Evolutionary conservation across 1,284 basidiomycete genomes (phyloP).

Genomic region (Rhodotorula mucilaginosa): DNA sequence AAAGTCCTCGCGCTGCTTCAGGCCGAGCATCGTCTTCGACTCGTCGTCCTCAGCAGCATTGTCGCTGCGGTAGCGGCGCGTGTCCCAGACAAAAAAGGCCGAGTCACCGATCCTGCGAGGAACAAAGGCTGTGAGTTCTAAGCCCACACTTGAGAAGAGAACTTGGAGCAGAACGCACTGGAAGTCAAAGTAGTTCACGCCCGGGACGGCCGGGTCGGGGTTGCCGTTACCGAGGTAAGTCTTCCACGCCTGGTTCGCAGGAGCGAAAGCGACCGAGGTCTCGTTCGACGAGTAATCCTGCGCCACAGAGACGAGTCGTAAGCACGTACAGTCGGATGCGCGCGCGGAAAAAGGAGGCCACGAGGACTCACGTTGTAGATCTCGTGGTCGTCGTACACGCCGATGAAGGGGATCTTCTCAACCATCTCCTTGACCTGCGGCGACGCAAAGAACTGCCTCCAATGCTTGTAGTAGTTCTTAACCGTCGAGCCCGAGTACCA

Average conservation of each 20-base stretch:
- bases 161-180: constrained; percentile 42
- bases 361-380: constrained; percentile 54
- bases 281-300: constrained; percentile 61
- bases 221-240: constrained; percentile 69
- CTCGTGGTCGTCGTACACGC: constrained; percentile 68
- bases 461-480: constrained; percentile 62
- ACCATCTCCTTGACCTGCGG: constrained; percentile 50
- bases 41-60: constrained; percentile 49
- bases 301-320: too few relatives aligned
- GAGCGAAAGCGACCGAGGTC: constrained; percentile 58
- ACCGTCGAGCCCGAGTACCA: constrained; percentile 48
- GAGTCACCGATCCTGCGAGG: constrained; percentile 55
- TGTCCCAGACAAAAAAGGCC: constrained; percentile 78
- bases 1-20: constrained; percentile 63
- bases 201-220: constrained; percentile 56
- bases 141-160: not conserved
- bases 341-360: not conserved
- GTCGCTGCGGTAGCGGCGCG: constrained; percentile 62
- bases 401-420: constrained; percentile 61
- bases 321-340: not conserved
- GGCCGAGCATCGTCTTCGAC: constrained; percentile 67
- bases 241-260: constrained; percentile 63
- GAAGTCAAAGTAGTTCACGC: constrained; percentile 49
- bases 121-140: not conserved
- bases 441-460: constrained; percentile 64